Base-by-base conservation (phyloP, 768 basidiomycete genomes). In the Strobilomyces dryophilus region DNA sequence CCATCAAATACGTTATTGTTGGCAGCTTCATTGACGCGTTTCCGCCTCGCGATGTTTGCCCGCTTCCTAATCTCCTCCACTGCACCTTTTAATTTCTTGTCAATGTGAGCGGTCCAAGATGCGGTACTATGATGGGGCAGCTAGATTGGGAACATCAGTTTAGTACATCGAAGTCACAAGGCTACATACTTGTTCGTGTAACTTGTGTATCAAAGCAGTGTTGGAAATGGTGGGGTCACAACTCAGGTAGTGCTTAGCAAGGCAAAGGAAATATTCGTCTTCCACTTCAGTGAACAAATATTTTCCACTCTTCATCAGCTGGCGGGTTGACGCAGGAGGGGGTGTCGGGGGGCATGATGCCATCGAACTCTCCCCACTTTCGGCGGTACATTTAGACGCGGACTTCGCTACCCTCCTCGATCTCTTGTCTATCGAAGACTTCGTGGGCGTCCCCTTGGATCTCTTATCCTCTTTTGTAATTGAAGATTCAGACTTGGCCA, bases 51-150 rank as follows among this genome's bases (percentile, higher is more conserved):
- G 51, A 83, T 80, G n/a, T 71, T 72, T 18, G 78, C 77, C 47
- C 71, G 74, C 64, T 81, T 80, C 48, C 76, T 72, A 48, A 77
- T 64, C 6, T 66, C 60, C n/a, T 80, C 82, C 11, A 85, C 53
- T 37, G 74, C 67, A 10, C 70, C 62, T 21, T 66, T 67, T 10
- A 74, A 36, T 49, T 65, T 63, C 47, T 54, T 55, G 29, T 57
- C 41, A 18, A 82, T 46, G 44, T 76, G 73, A n/a, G 60, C 62
- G 31, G 49, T 57, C 85, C 85, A 88, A 14, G 84, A 85, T 8
- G 32, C 62, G 6, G 59, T 12, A 3, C 74, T 59, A 63, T 88
- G 87, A 57, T 83, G 78, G 26, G 83, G 79, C 73, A 88, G 73
- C 87, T 89, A 52, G 11, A 40, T 35, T n/a, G 10, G 8, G 21